Percentiles rank a stretch among this genome's conserved stretches.
These are phyloP conservation scores for Amanita polypyramis DNA, from an alignment of 768 basidiomycete genomes.

Conservation along the genomic window DNA sequence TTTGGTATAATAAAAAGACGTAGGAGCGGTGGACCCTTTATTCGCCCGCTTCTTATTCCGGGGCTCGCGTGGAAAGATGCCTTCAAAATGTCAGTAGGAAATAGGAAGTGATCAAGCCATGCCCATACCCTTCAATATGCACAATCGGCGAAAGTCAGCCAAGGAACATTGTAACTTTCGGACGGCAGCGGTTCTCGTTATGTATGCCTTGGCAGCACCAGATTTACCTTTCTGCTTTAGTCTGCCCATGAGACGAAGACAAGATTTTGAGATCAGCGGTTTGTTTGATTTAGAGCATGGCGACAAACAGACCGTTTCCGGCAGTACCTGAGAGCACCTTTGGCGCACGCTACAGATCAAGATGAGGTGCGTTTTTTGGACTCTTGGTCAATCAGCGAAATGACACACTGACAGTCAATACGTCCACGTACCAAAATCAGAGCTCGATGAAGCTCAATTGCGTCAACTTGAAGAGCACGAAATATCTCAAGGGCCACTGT, in stretches of 20 bases:
- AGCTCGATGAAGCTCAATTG: slow-evolving; percentile 94
- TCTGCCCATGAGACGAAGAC: slow-evolving; percentile 50
- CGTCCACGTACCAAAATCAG: slow-evolving; percentile 92
- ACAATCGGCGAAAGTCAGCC: slow-evolving; percentile 91
- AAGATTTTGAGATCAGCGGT: neutral
- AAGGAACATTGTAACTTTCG: slow-evolving; percentile 96
- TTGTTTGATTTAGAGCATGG: neutral
- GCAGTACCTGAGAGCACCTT: neutral
- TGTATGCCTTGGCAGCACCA: slow-evolving; percentile 85
- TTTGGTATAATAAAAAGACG: slow-evolving; percentile 97
- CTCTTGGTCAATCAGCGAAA: neutral
- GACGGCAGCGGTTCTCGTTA: slow-evolving; percentile 83
- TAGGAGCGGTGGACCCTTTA: slow-evolving; percentile 94
- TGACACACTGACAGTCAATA: slow-evolving; percentile 61
- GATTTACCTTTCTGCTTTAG: slow-evolving; percentile 79
- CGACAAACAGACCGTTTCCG: slow-evolving; percentile 18
- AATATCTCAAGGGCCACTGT: slow-evolving; percentile 95
- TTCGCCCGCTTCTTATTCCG: slow-evolving; percentile 87
- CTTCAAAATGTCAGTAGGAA: slow-evolving; percentile 26
- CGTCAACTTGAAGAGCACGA: slow-evolving; percentile 96
- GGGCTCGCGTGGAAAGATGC: slow-evolving; percentile 97
- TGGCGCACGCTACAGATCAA: neutral
- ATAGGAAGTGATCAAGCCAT: slow-evolving; percentile 1
- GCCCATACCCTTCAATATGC: slow-evolving; percentile 86
- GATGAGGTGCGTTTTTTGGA: slow-evolving; percentile 26